phyloP scores from a whole-genome alignment of 345 rosid genomes.

The Eucalyptus fibrosa region DNA sequence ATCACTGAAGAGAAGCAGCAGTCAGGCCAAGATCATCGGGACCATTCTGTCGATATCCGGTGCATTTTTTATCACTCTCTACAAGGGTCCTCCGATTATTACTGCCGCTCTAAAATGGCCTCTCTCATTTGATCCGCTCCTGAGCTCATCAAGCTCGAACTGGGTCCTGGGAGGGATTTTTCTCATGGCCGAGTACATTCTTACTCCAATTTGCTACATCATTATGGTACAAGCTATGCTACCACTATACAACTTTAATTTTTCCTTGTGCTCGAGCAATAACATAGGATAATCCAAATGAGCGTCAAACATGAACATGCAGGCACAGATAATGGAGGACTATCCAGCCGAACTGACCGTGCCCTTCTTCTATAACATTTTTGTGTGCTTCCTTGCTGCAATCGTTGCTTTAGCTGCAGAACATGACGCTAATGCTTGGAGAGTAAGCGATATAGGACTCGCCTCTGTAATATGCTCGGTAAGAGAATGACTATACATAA shows the following conservation, averaged over 20 bases:
- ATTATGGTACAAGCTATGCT: slow-evolving; percentile 39
- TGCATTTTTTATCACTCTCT: slow-evolving; percentile 66
- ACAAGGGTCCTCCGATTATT: slow-evolving; percentile 52
- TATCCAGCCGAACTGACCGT: slow-evolving; percentile 77
- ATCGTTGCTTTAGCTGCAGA: slow-evolving; percentile 34
- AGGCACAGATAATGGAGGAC: slow-evolving; percentile 77
- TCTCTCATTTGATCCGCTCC: slow-evolving; percentile 1
- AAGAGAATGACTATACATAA: slow-evolving; percentile 3
- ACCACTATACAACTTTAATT: background rate
- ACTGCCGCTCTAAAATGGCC: slow-evolving; percentile 10
- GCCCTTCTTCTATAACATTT: slow-evolving; percentile 56
- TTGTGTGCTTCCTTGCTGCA: slow-evolving; percentile 47
- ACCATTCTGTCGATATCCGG: slow-evolving; percentile 64
- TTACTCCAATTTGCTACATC: slow-evolving; percentile 66
- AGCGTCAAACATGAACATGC: background rate
- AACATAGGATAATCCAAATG: background rate
- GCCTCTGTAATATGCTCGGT: slow-evolving; percentile 74
- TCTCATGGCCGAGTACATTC: slow-evolving; percentile 46
- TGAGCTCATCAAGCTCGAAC: slow-evolving; percentile 25
- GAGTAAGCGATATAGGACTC: slow-evolving; percentile 34
- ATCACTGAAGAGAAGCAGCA: slow-evolving; percentile 32
- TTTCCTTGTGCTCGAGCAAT: background rate
- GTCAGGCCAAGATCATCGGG: slow-evolving; percentile 73
- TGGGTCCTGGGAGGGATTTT: slow-evolving; percentile 75
- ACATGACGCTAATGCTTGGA: slow-evolving; percentile 54